phyloP scores from a whole-genome alignment of 2,329 filamentous ascomycete genomes.

The Colletotrichum tabaci region DNA sequence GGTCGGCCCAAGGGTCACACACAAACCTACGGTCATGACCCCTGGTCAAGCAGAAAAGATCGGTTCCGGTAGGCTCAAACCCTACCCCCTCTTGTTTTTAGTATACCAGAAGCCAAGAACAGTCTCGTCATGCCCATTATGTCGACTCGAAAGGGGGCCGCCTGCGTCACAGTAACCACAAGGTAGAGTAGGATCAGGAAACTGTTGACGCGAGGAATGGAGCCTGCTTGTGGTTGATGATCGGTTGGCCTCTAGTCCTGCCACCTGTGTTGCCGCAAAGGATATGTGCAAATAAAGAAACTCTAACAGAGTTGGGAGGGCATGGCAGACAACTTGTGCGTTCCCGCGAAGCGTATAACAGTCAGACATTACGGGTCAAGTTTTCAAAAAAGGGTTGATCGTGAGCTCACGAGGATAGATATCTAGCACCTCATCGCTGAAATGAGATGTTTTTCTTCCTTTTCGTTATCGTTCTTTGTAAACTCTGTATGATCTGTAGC shows the following conservation, averaged over 20 bases:
- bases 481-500: slow-evolving; percentile 13
- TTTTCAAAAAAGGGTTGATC: neutral
- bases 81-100: neutral
- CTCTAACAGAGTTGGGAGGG: no score
- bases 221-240: neutral
- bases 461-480: slow-evolving; percentile 29
- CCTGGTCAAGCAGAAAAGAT: no score
- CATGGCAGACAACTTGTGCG: no score
- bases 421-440: neutral
- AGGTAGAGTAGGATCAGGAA: neutral
- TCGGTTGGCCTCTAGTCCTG: neutral
- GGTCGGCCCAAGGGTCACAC: no score
- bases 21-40: no score
- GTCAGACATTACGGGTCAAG: neutral
- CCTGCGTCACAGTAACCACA: no score
- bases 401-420: neutral
- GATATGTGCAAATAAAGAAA: no score
- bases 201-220: neutral
- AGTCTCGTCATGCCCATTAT: neutral
- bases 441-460: slow-evolving; percentile 11
- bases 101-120: neutral
- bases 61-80: no score
- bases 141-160: no score
- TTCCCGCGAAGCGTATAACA: no score
- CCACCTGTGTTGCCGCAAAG: neutral